phyloP scores from a whole-genome alignment of 371 early-diverging fungal genomes.

The Mucor piriformis region DNA sequence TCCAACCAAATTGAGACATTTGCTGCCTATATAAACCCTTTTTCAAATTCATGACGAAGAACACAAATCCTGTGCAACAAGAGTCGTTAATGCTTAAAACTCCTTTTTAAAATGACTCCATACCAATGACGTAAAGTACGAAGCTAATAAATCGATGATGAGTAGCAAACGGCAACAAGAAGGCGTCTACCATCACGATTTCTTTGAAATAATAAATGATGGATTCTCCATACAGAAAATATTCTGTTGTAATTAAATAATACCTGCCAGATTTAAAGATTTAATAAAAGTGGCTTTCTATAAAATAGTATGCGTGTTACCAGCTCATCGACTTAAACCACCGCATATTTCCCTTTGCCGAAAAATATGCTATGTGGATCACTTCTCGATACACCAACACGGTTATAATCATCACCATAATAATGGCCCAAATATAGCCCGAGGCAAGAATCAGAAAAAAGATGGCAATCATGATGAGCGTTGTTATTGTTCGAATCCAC shows the following conservation, averaged over 20 bases:
- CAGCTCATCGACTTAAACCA: slow-evolving; percentile 94
- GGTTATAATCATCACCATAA: slow-evolving; percentile 84
- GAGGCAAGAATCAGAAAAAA: slow-evolving; percentile 81
- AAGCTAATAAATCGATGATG: slow-evolving; percentile 97
- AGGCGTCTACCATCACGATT: slow-evolving; percentile 79
- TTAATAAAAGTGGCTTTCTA: background rate
- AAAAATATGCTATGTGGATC: slow-evolving; percentile 83
- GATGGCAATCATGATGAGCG: slow-evolving; percentile 85
- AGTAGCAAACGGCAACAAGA: slow-evolving; percentile 82
- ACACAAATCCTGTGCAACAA: slow-evolving; percentile 74
- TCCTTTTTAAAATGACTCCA: background rate
- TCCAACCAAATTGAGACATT: slow-evolving; percentile 95
- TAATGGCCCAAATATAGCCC: slow-evolving; percentile 79
- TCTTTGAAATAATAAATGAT: slow-evolving; percentile 88
- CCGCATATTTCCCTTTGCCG: slow-evolving; percentile 84
- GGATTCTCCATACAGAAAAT: slow-evolving; percentile 93
- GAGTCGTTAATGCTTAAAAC: background rate
- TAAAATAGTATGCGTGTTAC: slow-evolving; percentile 61
- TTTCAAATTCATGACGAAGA: slow-evolving; percentile 92
- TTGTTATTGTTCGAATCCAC: slow-evolving; percentile 82
- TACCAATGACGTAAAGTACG: slow-evolving; percentile 82
- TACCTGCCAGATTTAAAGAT: slow-evolving; percentile 50
- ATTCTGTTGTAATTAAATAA: slow-evolving; percentile 85
- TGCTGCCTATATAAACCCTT: slow-evolving; percentile 90
- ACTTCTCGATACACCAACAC: slow-evolving; percentile 87